Evolutionary conservation across 176 grass and related monocot genomes (phyloP).

Genomic region (Hsuehochloa calcarea): DNA sequence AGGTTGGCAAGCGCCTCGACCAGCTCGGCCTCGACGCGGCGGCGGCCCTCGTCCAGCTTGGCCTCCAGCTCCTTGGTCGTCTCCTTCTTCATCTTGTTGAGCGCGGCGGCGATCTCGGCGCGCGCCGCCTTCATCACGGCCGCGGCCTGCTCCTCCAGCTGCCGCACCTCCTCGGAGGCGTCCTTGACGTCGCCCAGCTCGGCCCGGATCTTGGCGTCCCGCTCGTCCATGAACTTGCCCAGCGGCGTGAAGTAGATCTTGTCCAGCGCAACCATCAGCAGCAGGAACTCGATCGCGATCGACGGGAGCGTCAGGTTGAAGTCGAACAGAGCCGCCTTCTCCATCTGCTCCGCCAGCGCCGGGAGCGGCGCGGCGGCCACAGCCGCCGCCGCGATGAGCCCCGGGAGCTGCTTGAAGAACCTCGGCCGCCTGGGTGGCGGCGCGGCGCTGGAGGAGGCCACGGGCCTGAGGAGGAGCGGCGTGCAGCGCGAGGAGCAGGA

Average conservation of each 20-base stretch:
- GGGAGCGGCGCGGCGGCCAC: slow-evolving; percentile 56
- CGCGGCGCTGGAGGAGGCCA: slow-evolving; percentile 24
- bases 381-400: slow-evolving; percentile 47
- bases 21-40: slow-evolving; percentile 82
- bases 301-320: slow-evolving; percentile 89
- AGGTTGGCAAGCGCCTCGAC: slow-evolving; percentile 47
- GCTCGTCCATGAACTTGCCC: slow-evolving; percentile 95
- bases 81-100: slow-evolving; percentile 99
- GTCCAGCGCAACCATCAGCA: slow-evolving; percentile 97
- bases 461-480: slow-evolving; percentile 25
- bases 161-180: slow-evolving; percentile 85
- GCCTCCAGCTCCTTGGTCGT: slow-evolving; percentile 71
- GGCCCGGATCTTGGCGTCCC: slow-evolving; percentile 83
- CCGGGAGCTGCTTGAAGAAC: slow-evolving; percentile 24
- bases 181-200: slow-evolving; percentile 91
- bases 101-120: slow-evolving; percentile 87
- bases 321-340: slow-evolving; percentile 91
- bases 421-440: not conserved
- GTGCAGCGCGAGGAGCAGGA: slow-evolving; percentile 43
- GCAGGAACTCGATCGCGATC: slow-evolving; percentile 84
- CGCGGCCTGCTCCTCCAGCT: slow-evolving; percentile 78
- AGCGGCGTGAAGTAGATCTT: slow-evolving; percentile 94
- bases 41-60: slow-evolving; percentile 76
- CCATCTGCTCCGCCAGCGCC: slow-evolving; percentile 90
- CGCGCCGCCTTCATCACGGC: slow-evolving; percentile 82